Evolutionary conservation across 225 moss, liverwort and hornwort species (phyloP), one percentile per base, ranked within the genome.

Genomic region (Pseudisothecium myosuroides): DNA sequence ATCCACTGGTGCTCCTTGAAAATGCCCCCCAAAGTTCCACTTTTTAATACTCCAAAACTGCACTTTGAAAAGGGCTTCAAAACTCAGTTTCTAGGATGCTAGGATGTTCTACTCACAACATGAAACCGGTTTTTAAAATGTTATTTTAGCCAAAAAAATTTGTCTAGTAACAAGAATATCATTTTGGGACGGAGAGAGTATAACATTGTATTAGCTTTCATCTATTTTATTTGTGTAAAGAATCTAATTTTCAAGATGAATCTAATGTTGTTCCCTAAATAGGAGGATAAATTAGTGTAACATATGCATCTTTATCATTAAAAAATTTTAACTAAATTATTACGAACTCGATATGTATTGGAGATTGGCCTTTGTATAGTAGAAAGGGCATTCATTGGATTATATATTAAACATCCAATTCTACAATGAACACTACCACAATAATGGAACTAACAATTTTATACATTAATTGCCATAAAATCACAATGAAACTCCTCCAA

Each of bases 401-500:
- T 76, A 36, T 3, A 52, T 12, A 22, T 50, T 76, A 52, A 5
- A 36, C 14, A 36, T 54, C 0, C 5, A 8, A 54, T 54, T 1
- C 9, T 54, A 36, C 9, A 77, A 14, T 54, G 5, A 14, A 54
- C 23, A 22, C 2, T 36, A 54, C 2, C 0, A 5, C 8, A 22
- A 36, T 29, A 77, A 23, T 36, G 2, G 6, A 24, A 23, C 1
- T 1, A 24, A 23, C 0, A 6, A 23, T 24, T 36, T 23, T 37
- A 23, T 34, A 36, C 3, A 23, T 32, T 32, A 76, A 36, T 54
- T 23, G 14, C 0, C 2, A 36, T 52, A 54, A 54, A 52, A 36
- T 36, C 3, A 2, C 5, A 76, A 36, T 0, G 0, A 21, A 36
- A 76, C 0, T 52, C 5, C 3, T 0, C 0, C 1, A 0, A 22